These are phyloP conservation scores for Chondrus crispus DNA, from an alignment of 23 red algal species.

Conservation along the genomic window DNA sequence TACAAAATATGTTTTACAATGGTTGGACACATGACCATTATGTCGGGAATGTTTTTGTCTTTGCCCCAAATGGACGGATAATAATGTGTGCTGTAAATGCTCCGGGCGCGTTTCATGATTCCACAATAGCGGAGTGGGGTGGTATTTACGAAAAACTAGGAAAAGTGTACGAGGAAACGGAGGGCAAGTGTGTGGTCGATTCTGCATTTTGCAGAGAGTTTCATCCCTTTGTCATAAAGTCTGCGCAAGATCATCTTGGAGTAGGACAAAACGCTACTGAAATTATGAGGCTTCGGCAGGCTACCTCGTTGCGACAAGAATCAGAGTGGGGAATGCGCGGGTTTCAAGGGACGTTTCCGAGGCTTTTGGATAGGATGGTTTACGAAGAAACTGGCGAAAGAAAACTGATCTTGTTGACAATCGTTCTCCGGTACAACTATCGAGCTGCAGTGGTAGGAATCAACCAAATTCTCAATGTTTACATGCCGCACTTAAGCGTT, in stretches of 20 bases:
- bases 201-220: not conserved
- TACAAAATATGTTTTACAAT: not conserved
- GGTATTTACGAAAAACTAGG: not conserved
- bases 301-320: not conserved
- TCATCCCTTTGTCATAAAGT: not conserved
- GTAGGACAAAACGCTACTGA: too few relatives aligned
- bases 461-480: not conserved
- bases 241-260: not conserved
- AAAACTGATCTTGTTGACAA: not conserved
- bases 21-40: not conserved
- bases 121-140: not conserved
- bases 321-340: not conserved
- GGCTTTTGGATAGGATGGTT: not conserved
- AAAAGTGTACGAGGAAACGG: not conserved
- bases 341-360: not conserved
- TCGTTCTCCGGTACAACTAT: too few relatives aligned
- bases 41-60: not conserved
- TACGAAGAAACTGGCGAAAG: not conserved
- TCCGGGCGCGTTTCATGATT: conserved; percentile 2
- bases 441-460: not conserved
- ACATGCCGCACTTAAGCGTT: conserved; percentile 5
- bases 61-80: not conserved
- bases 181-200: not conserved
- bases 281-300: not conserved
- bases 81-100: not conserved